These are phyloP conservation scores for Begonia fuchsioides DNA, from an alignment of 306 rosid genomes.

Conservation along the genomic window DNA sequence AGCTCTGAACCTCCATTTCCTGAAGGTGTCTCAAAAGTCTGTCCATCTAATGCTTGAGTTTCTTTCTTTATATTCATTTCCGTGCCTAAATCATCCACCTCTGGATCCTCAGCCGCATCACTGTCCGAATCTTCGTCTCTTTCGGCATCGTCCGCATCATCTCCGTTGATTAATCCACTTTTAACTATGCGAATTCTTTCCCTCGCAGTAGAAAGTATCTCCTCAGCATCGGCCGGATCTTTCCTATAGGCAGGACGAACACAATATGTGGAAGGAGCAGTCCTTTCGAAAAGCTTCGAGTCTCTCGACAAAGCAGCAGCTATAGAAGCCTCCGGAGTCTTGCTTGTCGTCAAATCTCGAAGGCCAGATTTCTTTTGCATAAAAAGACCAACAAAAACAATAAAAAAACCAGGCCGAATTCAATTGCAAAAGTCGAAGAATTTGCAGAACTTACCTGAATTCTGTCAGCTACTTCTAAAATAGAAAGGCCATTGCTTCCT, in stretches of 20 bases:
- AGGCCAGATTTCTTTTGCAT: slow-evolving; percentile 68
- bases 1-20: slow-evolving; percentile 16
- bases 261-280: slow-evolving; percentile 70
- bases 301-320: slow-evolving; percentile 74
- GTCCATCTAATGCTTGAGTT: slow-evolving; percentile 14
- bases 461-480: slow-evolving; percentile 65
- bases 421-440: slow-evolving; percentile 1
- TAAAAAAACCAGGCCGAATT: slow-evolving; percentile 4
- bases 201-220: slow-evolving; percentile 52
- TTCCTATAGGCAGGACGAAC: slow-evolving; percentile 53
- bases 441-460: slow-evolving; percentile 45
- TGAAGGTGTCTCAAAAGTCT: slow-evolving; percentile 10
- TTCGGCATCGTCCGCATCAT: slow-evolving; percentile 50
- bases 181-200: slow-evolving; percentile 43
- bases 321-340: slow-evolving; percentile 74
- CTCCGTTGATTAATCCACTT: slow-evolving; percentile 33
- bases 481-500: slow-evolving; percentile 57
- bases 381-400: slow-evolving; percentile 3
- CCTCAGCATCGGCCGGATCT: slow-evolving; percentile 50
- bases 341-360: slow-evolving; percentile 70
- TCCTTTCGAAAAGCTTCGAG: slow-evolving; percentile 67
- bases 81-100: slow-evolving; percentile 38
- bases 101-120: slow-evolving; percentile 50
- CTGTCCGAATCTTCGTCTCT: slow-evolving; percentile 64
- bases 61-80: slow-evolving; percentile 21